These are phyloP conservation scores for Arthrobotrys sphaeroides DNA, from an alignment of 2,329 filamentous ascomycete species.

Conservation along the genomic window DNA sequence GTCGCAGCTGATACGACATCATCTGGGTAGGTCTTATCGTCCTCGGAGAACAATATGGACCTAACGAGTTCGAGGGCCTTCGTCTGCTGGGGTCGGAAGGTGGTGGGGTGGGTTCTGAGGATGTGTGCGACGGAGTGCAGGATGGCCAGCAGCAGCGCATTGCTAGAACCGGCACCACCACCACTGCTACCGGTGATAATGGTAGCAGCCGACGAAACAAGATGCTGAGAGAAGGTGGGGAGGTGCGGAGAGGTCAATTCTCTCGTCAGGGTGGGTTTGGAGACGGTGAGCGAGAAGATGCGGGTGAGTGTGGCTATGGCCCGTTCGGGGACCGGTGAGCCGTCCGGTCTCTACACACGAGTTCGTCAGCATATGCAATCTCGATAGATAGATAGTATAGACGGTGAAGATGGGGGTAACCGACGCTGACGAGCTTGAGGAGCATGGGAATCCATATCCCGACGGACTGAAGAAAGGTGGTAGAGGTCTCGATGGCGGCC, in stretches of 20 bases:
- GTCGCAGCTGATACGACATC: constrained; percentile 7
- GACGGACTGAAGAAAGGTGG: constrained; percentile 52
- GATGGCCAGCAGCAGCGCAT: constrained; percentile 9
- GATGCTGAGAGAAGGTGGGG: constrained; percentile 52
- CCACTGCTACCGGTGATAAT: too few relatives aligned
- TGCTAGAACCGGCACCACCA: too few relatives aligned
- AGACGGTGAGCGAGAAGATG: constrained; percentile 55
- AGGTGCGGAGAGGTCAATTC: constrained; percentile 57
- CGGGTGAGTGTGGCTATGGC: constrained; percentile 55
- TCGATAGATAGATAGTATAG: neutral
- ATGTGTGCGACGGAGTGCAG: constrained; percentile 56
- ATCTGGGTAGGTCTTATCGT: constrained; percentile 17
- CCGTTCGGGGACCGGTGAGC: constrained; percentile 41
- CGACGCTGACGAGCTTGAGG: constrained; percentile 55
- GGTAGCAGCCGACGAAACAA: constrained; percentile 14
- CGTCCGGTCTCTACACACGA: constrained; percentile 55
- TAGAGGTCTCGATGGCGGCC: constrained; percentile 55
- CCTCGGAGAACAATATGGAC: constrained; percentile 37
- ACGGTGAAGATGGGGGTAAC: neutral
- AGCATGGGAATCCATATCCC: constrained; percentile 56
- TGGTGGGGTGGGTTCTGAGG: constrained; percentile 56
- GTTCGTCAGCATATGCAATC: neutral
- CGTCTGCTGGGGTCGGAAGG: constrained; percentile 56
- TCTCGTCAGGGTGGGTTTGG: constrained; percentile 55
- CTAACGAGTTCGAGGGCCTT: constrained; percentile 33